Conservation (phyloP, 2,329 filamentous ascomycete species). For the Fusarium sp. region DNA sequence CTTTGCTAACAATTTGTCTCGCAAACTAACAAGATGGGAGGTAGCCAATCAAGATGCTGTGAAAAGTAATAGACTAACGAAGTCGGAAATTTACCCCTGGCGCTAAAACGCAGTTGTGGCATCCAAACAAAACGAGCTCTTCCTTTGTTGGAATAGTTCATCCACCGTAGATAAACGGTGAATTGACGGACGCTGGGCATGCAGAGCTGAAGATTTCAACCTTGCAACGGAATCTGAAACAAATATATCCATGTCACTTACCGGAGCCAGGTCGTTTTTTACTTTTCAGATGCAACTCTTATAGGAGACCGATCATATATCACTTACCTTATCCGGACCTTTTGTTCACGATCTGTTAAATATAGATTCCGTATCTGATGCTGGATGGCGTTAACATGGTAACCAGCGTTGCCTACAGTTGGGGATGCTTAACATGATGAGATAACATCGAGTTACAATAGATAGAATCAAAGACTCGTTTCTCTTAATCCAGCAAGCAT, state of each 20-base stretch:
- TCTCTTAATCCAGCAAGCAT: background rate
- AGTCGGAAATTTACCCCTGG: conserved; percentile 27
- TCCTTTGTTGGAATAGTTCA: conserved; percentile 30
- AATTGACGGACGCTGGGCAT: background rate
- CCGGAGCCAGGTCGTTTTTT: background rate
- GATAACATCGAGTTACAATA: no score
- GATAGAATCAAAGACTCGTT: background rate
- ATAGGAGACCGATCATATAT: background rate
- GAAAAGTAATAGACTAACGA: conserved; percentile 6
- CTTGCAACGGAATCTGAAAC: conserved; percentile 20
- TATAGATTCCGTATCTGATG: background rate
- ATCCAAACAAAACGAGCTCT: conserved; percentile 25
- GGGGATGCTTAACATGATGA: background rate
- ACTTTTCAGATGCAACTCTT: background rate
- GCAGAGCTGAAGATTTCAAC: conserved; percentile 8
- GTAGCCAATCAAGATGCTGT: conserved; percentile 6
- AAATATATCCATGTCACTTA: background rate
- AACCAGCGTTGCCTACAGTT: background rate
- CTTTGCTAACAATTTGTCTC: background rate
- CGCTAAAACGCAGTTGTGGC: conserved; percentile 38
- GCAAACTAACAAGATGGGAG: background rate
- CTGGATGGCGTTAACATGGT: background rate
- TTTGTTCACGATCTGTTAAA: background rate
- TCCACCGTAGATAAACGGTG: conserved; percentile 15
- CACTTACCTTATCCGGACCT: background rate